Conservation (phyloP, 2,329 filamentous ascomycete genomes). For the Alternaria metachromatica region DNA sequence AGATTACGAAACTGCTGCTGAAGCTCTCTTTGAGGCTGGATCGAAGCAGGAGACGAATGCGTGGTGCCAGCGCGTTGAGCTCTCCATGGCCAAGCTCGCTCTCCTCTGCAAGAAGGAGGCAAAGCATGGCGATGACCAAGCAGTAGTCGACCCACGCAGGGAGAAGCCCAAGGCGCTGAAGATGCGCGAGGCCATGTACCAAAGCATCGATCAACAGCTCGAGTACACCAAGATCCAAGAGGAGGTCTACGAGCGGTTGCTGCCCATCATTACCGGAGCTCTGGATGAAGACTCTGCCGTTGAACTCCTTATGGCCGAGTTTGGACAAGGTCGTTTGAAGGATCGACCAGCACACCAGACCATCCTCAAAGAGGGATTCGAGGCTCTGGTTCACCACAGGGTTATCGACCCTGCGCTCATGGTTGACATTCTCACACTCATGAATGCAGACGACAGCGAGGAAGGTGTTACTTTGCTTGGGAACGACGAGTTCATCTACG, state of each 20-base stretch:
- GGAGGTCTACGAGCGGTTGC: slow-evolving; percentile 73
- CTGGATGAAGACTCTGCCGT: slow-evolving; percentile 81
- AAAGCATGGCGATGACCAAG: slow-evolving; percentile 38
- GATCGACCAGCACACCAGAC: slow-evolving; percentile 71
- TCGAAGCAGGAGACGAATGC: slow-evolving; percentile 75
- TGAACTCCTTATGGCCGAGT: slow-evolving; percentile 75
- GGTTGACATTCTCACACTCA: slow-evolving; percentile 81
- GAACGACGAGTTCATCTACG: slow-evolving; percentile 73
- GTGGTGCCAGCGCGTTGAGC: slow-evolving; percentile 92
- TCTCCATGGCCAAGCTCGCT: slow-evolving; percentile 85
- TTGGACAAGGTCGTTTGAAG: slow-evolving; percentile 60
- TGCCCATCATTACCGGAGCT: slow-evolving; percentile 70
- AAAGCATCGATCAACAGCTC: slow-evolving; percentile 64
- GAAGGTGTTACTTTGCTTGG: slow-evolving; percentile 53
- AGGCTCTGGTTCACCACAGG: slow-evolving; percentile 72
- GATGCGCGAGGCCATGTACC: slow-evolving; percentile 39
- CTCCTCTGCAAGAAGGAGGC: slow-evolving; percentile 61
- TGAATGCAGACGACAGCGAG: slow-evolving; percentile 61
- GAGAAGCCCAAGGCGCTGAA: slow-evolving; percentile 50
- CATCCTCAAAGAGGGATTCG: slow-evolving; percentile 74
- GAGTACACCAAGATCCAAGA: slow-evolving; percentile 81
- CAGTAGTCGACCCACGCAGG: slow-evolving; percentile 41
- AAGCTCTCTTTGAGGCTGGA: slow-evolving; percentile 73
- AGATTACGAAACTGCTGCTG: slow-evolving; percentile 75
- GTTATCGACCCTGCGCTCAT: slow-evolving; percentile 66